Evolutionary conservation across 2,329 filamentous ascomycete genomes (phyloP).

Genomic region (Neofusicoccum cordaticola): DNA sequence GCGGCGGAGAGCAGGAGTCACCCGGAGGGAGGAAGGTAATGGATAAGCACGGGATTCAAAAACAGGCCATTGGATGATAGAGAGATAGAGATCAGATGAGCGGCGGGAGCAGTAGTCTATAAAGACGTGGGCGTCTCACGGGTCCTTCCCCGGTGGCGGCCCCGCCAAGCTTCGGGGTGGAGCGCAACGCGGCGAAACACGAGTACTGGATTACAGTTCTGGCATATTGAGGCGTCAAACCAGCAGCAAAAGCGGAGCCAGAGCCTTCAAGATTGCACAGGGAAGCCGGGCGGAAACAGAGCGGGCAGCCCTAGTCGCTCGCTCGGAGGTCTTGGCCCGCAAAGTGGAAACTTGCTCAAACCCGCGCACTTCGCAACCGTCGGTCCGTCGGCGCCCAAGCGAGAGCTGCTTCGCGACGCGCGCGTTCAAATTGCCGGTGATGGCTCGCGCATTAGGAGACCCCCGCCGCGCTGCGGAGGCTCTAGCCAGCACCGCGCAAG

Average conservation of each 20-base stretch:
- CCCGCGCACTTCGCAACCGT: constrained; percentile 4
- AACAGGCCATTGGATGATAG: background rate
- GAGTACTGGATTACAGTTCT: background rate
- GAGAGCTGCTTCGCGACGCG: too few relatives aligned
- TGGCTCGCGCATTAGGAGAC: too few relatives aligned
- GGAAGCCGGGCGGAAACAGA: constrained; percentile 3
- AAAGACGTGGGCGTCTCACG: background rate
- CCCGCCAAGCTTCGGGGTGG: background rate
- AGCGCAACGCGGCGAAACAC: background rate
- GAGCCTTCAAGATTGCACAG: background rate
- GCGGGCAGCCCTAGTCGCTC: background rate
- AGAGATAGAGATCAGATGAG: background rate
- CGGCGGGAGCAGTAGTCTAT: background rate
- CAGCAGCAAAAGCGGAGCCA: constrained; percentile 8
- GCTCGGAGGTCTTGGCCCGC: constrained; percentile 8
- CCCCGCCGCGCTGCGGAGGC: too few relatives aligned
- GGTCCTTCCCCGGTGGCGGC: background rate
- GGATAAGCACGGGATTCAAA: background rate
- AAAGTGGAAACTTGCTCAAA: constrained; percentile 15
- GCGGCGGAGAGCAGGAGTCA: background rate
- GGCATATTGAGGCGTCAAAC: constrained; percentile 3
- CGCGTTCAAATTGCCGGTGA: too few relatives aligned
- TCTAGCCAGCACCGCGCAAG: too few relatives aligned
- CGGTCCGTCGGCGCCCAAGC: background rate
- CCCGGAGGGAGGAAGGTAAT: background rate